phyloP scores from a whole-genome alignment of 352 stramenopile genomes.

The Pythium chondricola region DNA sequence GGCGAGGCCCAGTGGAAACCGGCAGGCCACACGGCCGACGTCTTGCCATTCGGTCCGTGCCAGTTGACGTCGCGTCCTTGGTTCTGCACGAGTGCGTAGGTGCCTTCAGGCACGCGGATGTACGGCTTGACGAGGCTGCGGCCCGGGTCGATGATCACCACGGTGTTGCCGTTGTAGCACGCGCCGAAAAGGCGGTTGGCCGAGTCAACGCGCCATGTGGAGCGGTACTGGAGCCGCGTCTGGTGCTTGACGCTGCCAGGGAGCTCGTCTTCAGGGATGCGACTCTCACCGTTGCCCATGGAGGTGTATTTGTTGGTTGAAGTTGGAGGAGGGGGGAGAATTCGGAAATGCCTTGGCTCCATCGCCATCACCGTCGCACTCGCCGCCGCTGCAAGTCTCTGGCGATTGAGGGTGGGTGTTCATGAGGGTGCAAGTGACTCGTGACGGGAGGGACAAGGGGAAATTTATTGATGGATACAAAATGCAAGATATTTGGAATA shows the following conservation, averaged over 20 bases:
- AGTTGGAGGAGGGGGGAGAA: constrained; percentile 7
- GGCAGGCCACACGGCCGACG: constrained; percentile 58
- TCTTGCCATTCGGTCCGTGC: constrained; percentile 30
- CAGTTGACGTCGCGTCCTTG: constrained; percentile 76
- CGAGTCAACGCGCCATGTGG: constrained; percentile 48
- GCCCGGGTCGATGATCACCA: constrained; percentile 71
- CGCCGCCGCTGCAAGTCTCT: neutral
- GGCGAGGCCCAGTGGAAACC: constrained; percentile 69
- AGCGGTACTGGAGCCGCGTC: constrained; percentile 47
- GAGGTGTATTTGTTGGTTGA: neutral
- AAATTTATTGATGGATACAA: too few species aligned
- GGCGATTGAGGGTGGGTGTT: neutral
- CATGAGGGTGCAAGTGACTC: neutral
- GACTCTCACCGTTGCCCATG: constrained; percentile 16
- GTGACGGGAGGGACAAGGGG: too few species aligned
- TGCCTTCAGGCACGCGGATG: constrained; percentile 84
- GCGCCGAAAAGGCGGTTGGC: constrained; percentile 71
- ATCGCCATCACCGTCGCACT: neutral
- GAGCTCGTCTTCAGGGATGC: constrained; percentile 5
- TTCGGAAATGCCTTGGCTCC: neutral
- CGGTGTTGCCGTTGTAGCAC: constrained; percentile 77
- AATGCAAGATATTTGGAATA: too few species aligned
- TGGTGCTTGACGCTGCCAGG: constrained; percentile 25
- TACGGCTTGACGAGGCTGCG: constrained; percentile 60
- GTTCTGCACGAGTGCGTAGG: constrained; percentile 83